Conservation (phyloP, 2,329 filamentous ascomycete genomes). For the Parasarocladium wereldwijsianum region DNA sequence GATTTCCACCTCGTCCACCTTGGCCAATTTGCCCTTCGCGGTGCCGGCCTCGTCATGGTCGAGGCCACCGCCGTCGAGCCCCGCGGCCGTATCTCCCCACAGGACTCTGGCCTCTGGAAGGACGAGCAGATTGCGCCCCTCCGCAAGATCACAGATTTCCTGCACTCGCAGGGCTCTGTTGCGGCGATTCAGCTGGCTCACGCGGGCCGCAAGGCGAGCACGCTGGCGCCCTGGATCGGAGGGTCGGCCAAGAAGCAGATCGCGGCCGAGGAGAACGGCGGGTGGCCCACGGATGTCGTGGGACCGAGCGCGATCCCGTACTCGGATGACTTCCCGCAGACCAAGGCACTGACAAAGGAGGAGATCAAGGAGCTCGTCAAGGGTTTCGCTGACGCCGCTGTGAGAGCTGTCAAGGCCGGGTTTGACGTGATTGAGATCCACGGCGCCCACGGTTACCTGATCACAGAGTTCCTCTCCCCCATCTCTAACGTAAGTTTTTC, state of each 20-base stretch:
- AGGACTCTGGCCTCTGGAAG: constrained; percentile 70
- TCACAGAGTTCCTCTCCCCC: constrained; percentile 44
- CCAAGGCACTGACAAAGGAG: constrained; percentile 51
- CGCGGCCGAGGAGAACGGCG: constrained; percentile 35
- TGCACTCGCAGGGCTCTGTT: constrained; percentile 63
- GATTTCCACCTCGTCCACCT: constrained; percentile 74
- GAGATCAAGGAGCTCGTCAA: constrained; percentile 54
- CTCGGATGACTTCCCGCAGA: constrained; percentile 42
- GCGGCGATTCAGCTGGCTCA: constrained; percentile 72
- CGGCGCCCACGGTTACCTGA: constrained; percentile 43
- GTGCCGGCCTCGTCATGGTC: constrained; percentile 57
- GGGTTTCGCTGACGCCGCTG: constrained; percentile 43
- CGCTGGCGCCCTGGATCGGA: constrained; percentile 47
- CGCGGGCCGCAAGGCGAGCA: constrained; percentile 57
- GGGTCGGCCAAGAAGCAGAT: constrained; percentile 29
- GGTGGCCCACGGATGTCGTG: constrained; percentile 43
- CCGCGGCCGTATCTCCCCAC: constrained; percentile 69
- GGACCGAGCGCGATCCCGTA: constrained; percentile 41
- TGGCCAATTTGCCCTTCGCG: constrained; percentile 62
- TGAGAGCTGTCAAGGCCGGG: constrained; percentile 51
- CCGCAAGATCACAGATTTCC: constrained; percentile 58
- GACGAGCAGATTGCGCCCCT: constrained; percentile 68
- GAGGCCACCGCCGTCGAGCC: constrained; percentile 66
- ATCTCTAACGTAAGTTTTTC: constrained; percentile 21
- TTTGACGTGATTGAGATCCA: constrained; percentile 52